A percentile compares a stretch with the other conserved stretches of the same genome.
Evolutionary conservation across 768 basidiomycete genomes (phyloP).

Genomic region (Galerina marginata): DNA sequence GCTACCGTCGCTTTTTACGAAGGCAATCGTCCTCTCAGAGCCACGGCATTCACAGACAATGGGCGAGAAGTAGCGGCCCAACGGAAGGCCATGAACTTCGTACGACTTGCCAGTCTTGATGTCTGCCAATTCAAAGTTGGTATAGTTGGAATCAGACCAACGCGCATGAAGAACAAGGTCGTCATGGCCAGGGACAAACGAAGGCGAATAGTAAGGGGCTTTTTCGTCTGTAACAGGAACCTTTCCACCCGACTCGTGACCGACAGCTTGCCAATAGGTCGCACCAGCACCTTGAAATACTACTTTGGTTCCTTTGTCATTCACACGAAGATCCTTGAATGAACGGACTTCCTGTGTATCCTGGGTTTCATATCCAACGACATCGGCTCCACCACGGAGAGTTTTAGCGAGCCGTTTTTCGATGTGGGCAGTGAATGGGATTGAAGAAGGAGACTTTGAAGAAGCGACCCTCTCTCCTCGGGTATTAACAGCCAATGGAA

Average conservation of each 20-base stretch:
- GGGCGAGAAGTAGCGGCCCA: conserved; percentile 70
- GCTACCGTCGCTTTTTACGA: conserved; percentile 67
- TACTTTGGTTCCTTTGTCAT: conserved; percentile 56
- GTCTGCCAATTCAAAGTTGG: conserved; percentile 69
- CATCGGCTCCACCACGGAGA: conserved; percentile 49
- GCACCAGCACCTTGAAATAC: conserved; percentile 74
- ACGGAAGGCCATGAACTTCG: conserved; percentile 60
- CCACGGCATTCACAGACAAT: conserved; percentile 54
- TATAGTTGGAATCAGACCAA: conserved; percentile 70
- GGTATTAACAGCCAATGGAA: conserved; percentile 59
- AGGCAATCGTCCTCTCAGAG: conserved; percentile 55
- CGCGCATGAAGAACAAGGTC: conserved; percentile 66
- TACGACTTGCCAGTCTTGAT: conserved; percentile 46
- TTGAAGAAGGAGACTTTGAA: conserved; percentile 46
- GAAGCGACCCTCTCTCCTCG: conserved; percentile 56
- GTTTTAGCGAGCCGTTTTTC: conserved; percentile 71
- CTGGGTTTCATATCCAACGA: conserved; percentile 57
- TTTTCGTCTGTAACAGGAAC: conserved; percentile 55
- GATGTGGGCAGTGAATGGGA: conserved; percentile 67
- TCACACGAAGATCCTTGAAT: conserved; percentile 64
- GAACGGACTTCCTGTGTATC: conserved; percentile 62
- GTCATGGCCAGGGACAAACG: conserved; percentile 57
- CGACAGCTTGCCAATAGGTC: conserved; percentile 54
- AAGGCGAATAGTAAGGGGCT: conserved; percentile 69
- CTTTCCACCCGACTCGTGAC: conserved; percentile 34